Percentiles rank a stretch among this genome's conserved stretches.
Evolutionary conservation across 257 asterid genomes (phyloP).

Genomic region (Rauvolfia tetraphylla): DNA sequence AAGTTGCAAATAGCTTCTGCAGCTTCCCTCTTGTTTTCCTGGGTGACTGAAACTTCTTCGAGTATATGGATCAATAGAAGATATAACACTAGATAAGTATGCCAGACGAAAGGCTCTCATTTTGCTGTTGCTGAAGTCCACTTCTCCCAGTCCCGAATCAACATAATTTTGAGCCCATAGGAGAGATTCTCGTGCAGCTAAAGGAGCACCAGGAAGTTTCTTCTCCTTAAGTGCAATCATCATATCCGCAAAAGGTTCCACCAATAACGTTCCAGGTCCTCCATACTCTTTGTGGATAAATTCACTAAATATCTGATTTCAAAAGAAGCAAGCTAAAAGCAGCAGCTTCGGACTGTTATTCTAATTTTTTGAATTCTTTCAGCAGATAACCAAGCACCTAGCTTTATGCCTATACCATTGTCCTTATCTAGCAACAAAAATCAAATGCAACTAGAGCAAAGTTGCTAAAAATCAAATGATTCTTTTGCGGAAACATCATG

Average conservation of each 20-base stretch:
- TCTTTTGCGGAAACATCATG: slow-evolving; percentile 19
- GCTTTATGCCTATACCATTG: neutral
- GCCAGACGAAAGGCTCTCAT: slow-evolving; percentile 7
- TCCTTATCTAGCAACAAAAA: slow-evolving; percentile 11
- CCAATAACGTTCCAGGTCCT: slow-evolving; percentile 65
- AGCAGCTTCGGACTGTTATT: neutral
- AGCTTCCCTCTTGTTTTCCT: slow-evolving; percentile 5
- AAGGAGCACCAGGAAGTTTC: slow-evolving; percentile 50
- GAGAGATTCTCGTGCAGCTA: slow-evolving; percentile 61
- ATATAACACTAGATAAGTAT: neutral
- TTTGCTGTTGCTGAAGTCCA: slow-evolving; percentile 43
- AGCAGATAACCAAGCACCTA: slow-evolving; percentile 13
- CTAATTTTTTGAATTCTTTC: neutral
- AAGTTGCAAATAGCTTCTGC: slow-evolving; percentile 18
- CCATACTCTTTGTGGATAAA: slow-evolving; percentile 61
- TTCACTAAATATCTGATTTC: slow-evolving; percentile 50
- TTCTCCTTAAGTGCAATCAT: slow-evolving; percentile 59
- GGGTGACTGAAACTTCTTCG: neutral
- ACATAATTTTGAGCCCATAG: slow-evolving; percentile 60
- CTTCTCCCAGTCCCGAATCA: slow-evolving; percentile 56
- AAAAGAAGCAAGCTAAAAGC: slow-evolving; percentile 3
- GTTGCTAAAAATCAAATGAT: slow-evolving; percentile 8
- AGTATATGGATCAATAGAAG: neutral
- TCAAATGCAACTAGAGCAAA: slow-evolving; percentile 14
- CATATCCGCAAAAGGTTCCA: slow-evolving; percentile 72